Evolutionary conservation across 768 basidiomycete genomes (phyloP), one percentile per base, ranked within the genome.

Genomic region (Tubosaeta sp.): DNA sequence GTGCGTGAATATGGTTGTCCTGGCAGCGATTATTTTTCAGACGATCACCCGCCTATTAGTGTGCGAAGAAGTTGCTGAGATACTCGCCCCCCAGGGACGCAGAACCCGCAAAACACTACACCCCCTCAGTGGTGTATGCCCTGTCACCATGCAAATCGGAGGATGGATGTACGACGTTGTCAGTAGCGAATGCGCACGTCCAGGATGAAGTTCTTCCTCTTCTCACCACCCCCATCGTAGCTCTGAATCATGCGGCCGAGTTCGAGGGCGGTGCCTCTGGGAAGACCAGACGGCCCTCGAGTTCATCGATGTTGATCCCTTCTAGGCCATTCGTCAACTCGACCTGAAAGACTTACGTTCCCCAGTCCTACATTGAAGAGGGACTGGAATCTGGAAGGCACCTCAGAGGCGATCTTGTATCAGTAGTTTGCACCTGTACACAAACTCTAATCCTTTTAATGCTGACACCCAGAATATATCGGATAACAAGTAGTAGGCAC

Each of bases 101-200:
- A 52, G 51, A 66, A 58, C 45, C 51, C 6, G 43, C 60, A 62
- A 62, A 58, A 44, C 79, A 75, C 38, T 72, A 76, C 51, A 79
- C 76, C 53, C 65, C 5, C 45, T 67, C 32, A 55, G 48, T 22
- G 59, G 69, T 7, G 71, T 81, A 31, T 79, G 83, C 6, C 83
- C 82, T 1, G 62, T 83, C 39, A 82, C 85, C 0, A 62, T 44
- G 54, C 50, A 47, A 6, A 71, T 86, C 22, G 83, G 84, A n/a
- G 82, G 81, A 57, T 91, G 90, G 90, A 90, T 90, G 89, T 80
- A 89, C 52, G 88, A 92, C 34, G 88, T 78, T 51, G 76, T 91
- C 34, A 76, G 81, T 0, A 4, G 54, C 46, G 4, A 45, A 52
- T 25, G 43, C 10, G 14, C 41, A 32, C 12, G n/a, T 10, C 3